Evolutionary conservation across 2,329 filamentous ascomycete genomes (phyloP).

Genomic region (Cercospora berteroae): DNA sequence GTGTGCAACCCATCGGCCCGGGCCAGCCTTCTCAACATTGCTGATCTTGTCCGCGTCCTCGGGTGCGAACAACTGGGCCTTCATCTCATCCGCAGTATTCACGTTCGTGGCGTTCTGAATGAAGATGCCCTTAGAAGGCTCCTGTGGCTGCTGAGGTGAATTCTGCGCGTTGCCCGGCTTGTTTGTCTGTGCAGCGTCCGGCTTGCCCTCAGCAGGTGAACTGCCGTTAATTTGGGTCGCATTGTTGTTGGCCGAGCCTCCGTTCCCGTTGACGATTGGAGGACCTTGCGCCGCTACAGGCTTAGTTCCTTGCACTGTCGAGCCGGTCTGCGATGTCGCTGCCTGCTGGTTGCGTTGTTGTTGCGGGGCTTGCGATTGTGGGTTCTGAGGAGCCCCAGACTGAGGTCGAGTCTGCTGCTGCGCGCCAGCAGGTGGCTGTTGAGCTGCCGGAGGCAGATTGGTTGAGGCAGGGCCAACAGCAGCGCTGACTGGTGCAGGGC

Average conservation of each 20-base stretch:
- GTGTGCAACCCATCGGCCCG: slow-evolving; percentile 78
- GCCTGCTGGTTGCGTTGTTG: slow-evolving; percentile 33
- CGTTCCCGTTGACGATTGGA: slow-evolving; percentile 33
- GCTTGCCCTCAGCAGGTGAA: slow-evolving; percentile 38
- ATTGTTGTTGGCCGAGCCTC: slow-evolving; percentile 31
- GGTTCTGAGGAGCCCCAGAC: slow-evolving; percentile 33
- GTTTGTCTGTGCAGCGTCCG: slow-evolving; percentile 54
- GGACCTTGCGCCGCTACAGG: slow-evolving; percentile 29
- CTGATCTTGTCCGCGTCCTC: slow-evolving; percentile 80
- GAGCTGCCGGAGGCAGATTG: slow-evolving; percentile 42
- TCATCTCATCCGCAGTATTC: slow-evolving; percentile 76
- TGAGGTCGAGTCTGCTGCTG: slow-evolving; percentile 39
- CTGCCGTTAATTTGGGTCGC: slow-evolving; percentile 53
- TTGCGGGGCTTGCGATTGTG: slow-evolving; percentile 28
- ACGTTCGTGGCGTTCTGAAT: slow-evolving; percentile 60
- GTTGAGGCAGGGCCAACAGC: slow-evolving; percentile 40
- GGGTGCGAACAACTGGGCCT: slow-evolving; percentile 70
- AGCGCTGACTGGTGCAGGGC: slow-evolving; percentile 40
- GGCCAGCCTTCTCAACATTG: slow-evolving; percentile 67
- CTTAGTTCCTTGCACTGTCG: slow-evolving; percentile 31
- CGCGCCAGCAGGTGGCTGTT: slow-evolving; percentile 35
- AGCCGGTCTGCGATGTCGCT: slow-evolving; percentile 25
- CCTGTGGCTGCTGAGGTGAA: slow-evolving; percentile 38
- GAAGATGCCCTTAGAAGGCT: slow-evolving; percentile 73
- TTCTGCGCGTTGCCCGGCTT: slow-evolving; percentile 25